Conservation (phyloP, 495 filamentous ascomycete species). For the Hypoxylon lenormandii region DNA sequence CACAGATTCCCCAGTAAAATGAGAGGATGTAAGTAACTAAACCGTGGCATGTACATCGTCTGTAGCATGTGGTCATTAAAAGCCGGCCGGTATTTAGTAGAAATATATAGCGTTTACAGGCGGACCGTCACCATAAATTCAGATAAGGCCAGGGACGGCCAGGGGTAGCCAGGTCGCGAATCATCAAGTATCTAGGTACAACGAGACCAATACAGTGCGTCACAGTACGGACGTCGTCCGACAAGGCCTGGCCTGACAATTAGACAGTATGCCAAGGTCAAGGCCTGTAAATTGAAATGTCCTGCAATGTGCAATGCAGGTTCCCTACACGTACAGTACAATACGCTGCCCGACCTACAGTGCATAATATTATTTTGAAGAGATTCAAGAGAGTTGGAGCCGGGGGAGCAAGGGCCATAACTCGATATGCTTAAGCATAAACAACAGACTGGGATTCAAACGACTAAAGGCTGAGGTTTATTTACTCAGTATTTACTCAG, state of each 20-base stretch:
- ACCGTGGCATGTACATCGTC: background rate
- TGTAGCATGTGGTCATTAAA: background rate
- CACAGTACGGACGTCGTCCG: conserved; percentile 14
- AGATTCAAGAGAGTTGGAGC: conserved; percentile 11
- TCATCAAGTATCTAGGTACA: background rate
- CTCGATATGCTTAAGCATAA: conserved; percentile 12
- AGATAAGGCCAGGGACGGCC: background rate
- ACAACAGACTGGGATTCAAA: background rate
- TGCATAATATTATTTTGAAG: conserved; percentile 34
- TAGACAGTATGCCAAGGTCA: conserved; percentile 33
- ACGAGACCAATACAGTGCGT: conserved; percentile 14
- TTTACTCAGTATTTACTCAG: background rate
- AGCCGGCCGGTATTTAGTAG: background rate
- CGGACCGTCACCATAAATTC: background rate
- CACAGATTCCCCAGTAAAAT: conserved; percentile 48
- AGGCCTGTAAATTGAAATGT: conserved; percentile 34
- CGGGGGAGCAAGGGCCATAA: conserved; percentile 5
- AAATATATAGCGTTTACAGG: background rate
- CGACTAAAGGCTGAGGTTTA: conserved; percentile 4
- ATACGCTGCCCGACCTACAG: conserved; percentile 14
- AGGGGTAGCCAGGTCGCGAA: background rate
- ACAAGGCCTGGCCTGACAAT: conserved; percentile 16
- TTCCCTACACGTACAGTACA: conserved; percentile 40
- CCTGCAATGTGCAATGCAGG: conserved; percentile 46
- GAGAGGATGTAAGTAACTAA: conserved; percentile 10